phyloP scores from a whole-genome alignment of 2,329 filamentous ascomycete genomes.

The Zymoseptoria ardabiliae region DNA sequence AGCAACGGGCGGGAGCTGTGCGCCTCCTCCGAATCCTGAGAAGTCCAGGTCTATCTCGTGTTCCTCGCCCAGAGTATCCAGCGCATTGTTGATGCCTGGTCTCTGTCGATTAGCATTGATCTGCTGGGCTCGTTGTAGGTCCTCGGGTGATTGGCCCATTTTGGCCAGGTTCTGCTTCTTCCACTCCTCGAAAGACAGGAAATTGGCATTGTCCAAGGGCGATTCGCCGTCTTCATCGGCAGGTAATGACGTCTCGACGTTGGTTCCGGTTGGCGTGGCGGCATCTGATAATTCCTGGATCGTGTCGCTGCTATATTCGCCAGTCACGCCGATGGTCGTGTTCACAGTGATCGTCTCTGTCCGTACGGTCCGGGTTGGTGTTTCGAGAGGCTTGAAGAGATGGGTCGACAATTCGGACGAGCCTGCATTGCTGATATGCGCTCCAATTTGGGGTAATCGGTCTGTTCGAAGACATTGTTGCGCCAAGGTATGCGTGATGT shows the following conservation, averaged over 20 bases:
- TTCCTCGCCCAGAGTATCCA: conserved; percentile 79
- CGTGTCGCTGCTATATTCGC: not conserved
- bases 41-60: conserved; percentile 75
- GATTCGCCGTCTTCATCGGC: conserved; percentile 52
- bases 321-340: not conserved
- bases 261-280: not conserved
- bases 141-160: conserved; percentile 69
- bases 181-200: conserved; percentile 98
- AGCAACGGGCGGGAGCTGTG: conserved; percentile 5
- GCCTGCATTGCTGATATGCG: not conserved
- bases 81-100: conserved; percentile 55
- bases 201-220: conserved; percentile 66
- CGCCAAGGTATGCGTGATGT: conserved; percentile 70
- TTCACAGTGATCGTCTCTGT: not conserved
- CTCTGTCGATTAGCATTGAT: conserved; percentile 42
- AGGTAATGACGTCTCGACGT: not conserved
- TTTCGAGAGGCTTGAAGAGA: not conserved
- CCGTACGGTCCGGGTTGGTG: not conserved
- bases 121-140: conserved; percentile 51
- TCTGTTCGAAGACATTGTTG: conserved; percentile 67
- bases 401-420: not conserved
- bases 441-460: conserved; percentile 35
- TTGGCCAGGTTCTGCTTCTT: conserved; percentile 87
- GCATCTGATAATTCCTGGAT: not conserved
- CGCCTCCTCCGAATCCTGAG: conserved; percentile 49